Conservation (phyloP, 2,329 filamentous ascomycete species). For the Microcera coccophila region DNA sequence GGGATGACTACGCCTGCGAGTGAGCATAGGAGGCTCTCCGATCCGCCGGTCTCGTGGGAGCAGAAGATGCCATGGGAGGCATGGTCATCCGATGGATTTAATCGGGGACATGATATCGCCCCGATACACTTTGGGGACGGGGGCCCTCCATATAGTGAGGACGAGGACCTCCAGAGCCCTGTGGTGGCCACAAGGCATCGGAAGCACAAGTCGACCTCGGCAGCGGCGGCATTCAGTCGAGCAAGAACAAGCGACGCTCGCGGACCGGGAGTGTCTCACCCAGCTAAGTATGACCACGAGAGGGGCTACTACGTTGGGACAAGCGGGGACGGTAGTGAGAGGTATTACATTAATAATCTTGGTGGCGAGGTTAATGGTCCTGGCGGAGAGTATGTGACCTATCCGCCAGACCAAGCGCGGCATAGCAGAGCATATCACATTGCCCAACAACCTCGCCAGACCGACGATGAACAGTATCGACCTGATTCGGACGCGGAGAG, state of each 20-base stretch:
- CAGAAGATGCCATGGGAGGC: constrained; percentile 58
- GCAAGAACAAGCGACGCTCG: constrained; percentile 43
- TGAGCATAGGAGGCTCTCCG: constrained; percentile 76
- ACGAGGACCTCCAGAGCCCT: constrained; percentile 90
- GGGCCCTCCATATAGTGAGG: constrained; percentile 81
- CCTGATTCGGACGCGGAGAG: constrained; percentile 57
- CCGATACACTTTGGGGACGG: constrained; percentile 83
- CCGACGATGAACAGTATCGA: constrained; percentile 48
- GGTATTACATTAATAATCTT: constrained; percentile 71
- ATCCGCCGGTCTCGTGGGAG: constrained; percentile 74
- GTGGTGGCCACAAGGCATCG: constrained; percentile 81
- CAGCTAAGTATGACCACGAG: constrained; percentile 54
- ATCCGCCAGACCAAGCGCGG: constrained; percentile 61
- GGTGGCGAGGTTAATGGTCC: constrained; percentile 68
- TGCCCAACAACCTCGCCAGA: constrained; percentile 45
- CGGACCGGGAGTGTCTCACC: constrained; percentile 41
- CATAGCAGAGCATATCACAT: constrained; percentile 48
- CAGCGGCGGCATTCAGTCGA: constrained; percentile 41
- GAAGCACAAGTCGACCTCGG: constrained; percentile 72
- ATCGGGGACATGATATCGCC: constrained; percentile 67
- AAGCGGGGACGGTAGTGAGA: constrained; percentile 67
- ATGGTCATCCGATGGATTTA: constrained; percentile 52
- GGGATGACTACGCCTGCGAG: constrained; percentile 81
- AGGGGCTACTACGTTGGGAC: constrained; percentile 65
- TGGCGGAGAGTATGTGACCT: constrained; percentile 77